Percentiles rank a stretch among this genome's conserved stretches.
Conservation (phyloP, 2,329 filamentous ascomycete genomes). For the Claviceps quebecensis region DNA sequence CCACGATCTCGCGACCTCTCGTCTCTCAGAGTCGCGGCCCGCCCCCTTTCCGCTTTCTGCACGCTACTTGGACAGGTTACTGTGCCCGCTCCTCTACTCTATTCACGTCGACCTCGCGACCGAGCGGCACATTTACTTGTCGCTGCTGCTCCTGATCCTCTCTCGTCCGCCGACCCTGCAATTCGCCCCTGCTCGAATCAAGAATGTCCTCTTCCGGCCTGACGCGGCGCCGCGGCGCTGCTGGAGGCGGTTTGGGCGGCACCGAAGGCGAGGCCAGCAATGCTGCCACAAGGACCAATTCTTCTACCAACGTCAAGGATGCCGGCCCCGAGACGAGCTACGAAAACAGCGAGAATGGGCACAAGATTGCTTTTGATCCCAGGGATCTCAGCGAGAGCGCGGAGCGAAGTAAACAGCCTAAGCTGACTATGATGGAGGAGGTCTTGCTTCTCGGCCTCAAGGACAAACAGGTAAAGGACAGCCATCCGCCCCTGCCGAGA, state of each 20-base stretch:
- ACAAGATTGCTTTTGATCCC: conserved; percentile 97
- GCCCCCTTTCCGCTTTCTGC: conserved; percentile 1
- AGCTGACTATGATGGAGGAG: conserved; percentile 98
- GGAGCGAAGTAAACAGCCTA: conserved; percentile 93
- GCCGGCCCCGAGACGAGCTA: conserved; percentile 65
- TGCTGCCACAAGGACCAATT: conserved; percentile 43
- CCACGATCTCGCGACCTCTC: background rate
- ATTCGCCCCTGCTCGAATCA: conserved; percentile 5
- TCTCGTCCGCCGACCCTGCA: background rate
- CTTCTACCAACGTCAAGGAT: conserved; percentile 38
- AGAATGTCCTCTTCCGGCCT: conserved; percentile 35
- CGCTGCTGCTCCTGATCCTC: background rate
- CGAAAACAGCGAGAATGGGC: conserved; percentile 83
- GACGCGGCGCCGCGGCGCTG: conserved; percentile 55
- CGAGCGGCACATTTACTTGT: conserved; percentile 5
- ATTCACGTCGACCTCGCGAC: conserved; percentile 1
- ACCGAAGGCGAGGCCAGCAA: conserved; percentile 42
- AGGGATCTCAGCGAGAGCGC: conserved; percentile 94
- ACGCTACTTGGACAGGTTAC: background rate
- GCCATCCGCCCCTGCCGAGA: background rate
- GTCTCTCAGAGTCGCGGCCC: conserved; percentile 1
- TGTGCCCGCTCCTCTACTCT: background rate
- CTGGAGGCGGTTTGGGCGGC: conserved; percentile 45
- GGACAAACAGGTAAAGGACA: conserved; percentile 75
- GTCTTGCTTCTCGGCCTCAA: conserved; percentile 89